Evolutionary conservation across 2,329 filamentous ascomycete genomes (phyloP), one percentile per base, ranked within the genome.

Genomic region (Elsinoe arachidis): DNA sequence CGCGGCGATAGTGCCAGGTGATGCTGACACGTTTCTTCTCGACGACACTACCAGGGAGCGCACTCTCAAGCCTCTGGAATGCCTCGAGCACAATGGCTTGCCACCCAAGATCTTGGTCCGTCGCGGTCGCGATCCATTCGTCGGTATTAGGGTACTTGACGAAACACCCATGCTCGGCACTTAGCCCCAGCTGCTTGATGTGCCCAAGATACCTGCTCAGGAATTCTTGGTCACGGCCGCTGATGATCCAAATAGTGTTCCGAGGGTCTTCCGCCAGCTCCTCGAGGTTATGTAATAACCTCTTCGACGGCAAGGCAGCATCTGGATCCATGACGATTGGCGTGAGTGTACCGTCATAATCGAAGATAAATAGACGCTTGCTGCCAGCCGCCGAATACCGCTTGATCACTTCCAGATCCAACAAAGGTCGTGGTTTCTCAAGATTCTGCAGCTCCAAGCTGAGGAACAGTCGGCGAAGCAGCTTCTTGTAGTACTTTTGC

Each of bases 231-330:
- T 97, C 92, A 62, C 93, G 85, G 10, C 93, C 93, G 55, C 89
- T 95, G 67, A 99, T 96, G 69, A 99, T 95, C 93, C 93, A 99
- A n/a, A 99, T 90, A 1, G 84, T 80, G 66, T 97, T 99, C 58
- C 79, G 78, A 14, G 86, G 83, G 68, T 97, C 90, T 0, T 86
- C 79, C 0, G 91, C 87, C 41, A 99, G 78, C 10, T 81, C 80
- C 69, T 87, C 89, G 59, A 99, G 78, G 1, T 87, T 91, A 30
- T 85, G 82, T 51, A 95, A 85, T 19, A 96, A 82, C 19, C 85
- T 83, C 64, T 90, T 86, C 0, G 91, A 92, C 0, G 93, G 93
- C 38, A 96, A 85, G 2, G 93, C 93, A 4, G 90, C 85, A 63
- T 87, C 85, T 1, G 93, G 93, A 67, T 97, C 90, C 64, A 87